Conservation (phyloP, 495 filamentous ascomycete genomes). For the Hyphodiscus hymeniophilus region DNA sequence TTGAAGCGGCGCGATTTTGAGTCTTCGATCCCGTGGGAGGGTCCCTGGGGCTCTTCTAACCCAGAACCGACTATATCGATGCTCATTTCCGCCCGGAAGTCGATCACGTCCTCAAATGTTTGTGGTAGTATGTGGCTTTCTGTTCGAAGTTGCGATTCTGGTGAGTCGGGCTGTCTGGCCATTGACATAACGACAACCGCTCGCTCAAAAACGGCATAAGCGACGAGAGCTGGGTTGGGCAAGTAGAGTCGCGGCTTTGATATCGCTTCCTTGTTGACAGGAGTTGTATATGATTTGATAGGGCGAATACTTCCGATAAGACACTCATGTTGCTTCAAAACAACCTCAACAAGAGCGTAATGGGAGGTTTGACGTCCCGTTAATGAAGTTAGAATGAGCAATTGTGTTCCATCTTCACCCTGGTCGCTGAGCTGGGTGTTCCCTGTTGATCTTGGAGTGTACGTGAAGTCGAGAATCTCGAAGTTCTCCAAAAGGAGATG, state of each 20-base stretch:
- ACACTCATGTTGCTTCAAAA: constrained; percentile 27
- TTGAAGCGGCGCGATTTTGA: constrained; percentile 37
- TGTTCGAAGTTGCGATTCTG: constrained; percentile 59
- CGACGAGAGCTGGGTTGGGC: constrained; percentile 65
- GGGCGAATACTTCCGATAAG: constrained; percentile 48
- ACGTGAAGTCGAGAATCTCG: constrained; percentile 37
- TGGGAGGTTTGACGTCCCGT: constrained; percentile 25
- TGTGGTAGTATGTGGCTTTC: constrained; percentile 44
- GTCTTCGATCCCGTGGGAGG: constrained; percentile 31
- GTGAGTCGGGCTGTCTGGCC: constrained; percentile 46
- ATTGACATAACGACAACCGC: constrained; percentile 72
- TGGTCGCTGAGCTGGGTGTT: constrained; percentile 21
- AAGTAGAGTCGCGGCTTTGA: constrained; percentile 64
- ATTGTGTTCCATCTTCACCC: constrained; percentile 8
- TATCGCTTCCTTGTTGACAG: constrained; percentile 28
- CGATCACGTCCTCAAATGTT: constrained; percentile 76
- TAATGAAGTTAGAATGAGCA: constrained; percentile 27
- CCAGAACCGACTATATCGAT: constrained; percentile 56
- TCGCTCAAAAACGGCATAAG: constrained; percentile 72
- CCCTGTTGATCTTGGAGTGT: constrained; percentile 24
- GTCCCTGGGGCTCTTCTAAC: constrained; percentile 41
- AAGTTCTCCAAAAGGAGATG: constrained; percentile 23
- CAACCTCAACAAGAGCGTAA: constrained; percentile 42
- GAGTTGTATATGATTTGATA: constrained; percentile 52
- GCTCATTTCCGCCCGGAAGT: constrained; percentile 59